A percentile compares a stretch with the other conserved stretches of the same genome.
Conservation (phyloP, 2,329 filamentous ascomycete genomes). For the Talaromyces sp. region DNA sequence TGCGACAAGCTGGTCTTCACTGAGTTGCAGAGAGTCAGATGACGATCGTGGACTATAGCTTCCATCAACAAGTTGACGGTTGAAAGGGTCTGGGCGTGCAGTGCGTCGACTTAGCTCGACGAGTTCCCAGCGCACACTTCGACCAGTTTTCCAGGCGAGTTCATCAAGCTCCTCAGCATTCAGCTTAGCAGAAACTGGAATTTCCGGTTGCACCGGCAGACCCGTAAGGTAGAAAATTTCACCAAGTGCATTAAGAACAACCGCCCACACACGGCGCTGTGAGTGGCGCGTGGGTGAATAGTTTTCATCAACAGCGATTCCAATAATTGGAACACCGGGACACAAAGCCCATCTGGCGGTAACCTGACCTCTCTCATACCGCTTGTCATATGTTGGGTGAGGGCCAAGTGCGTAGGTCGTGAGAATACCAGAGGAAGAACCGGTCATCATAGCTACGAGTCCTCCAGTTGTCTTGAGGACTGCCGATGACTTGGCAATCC, state of each 20-base stretch:
- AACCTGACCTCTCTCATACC: slow-evolving; percentile 72
- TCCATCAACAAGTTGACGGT: slow-evolving; percentile 67
- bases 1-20: slow-evolving; percentile 68
- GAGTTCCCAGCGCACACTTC: slow-evolving; percentile 78
- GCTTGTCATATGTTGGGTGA: slow-evolving; percentile 60
- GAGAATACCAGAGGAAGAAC: slow-evolving; percentile 80
- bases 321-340: slow-evolving; percentile 88
- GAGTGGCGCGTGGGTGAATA: slow-evolving; percentile 72
- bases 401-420: slow-evolving; percentile 77
- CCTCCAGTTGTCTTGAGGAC: slow-evolving; percentile 74
- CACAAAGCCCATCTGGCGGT: slow-evolving; percentile 88
- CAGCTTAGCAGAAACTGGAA: slow-evolving; percentile 47
- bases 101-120: slow-evolving; percentile 75
- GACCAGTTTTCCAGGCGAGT: slow-evolving; percentile 78
- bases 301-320: slow-evolving; percentile 79
- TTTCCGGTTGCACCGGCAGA: slow-evolving; percentile 61
- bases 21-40: slow-evolving; percentile 71
- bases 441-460: slow-evolving; percentile 78
- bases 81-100: slow-evolving; percentile 72
- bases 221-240: slow-evolving; percentile 85
- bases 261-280: slow-evolving; percentile 79
- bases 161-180: slow-evolving; percentile 59
- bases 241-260: slow-evolving; percentile 88
- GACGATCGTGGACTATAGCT: slow-evolving; percentile 82
- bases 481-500: slow-evolving; percentile 81